Percentiles rank a stretch among this genome's conserved stretches.
These are phyloP conservation scores for Lasiosphaeria ovina DNA, from an alignment of 495 filamentous ascomycete genomes.

Conservation along the genomic window DNA sequence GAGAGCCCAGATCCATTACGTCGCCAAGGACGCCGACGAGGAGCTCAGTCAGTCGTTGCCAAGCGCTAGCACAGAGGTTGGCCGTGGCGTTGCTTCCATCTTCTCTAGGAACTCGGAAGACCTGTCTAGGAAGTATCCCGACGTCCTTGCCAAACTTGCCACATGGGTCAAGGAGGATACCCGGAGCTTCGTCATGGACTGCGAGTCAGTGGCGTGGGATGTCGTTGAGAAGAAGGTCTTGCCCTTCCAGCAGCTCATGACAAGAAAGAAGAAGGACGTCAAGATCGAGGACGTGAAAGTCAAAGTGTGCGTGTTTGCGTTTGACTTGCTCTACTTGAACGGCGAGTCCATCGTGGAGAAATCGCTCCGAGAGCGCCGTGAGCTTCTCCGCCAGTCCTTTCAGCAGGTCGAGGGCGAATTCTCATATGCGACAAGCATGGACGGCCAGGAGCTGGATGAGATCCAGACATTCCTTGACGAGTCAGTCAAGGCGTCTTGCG, in stretches of 20 bases:
- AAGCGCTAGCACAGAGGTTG: constrained; percentile 47
- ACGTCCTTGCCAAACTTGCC: constrained; percentile 82
- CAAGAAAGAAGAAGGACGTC: constrained; percentile 94
- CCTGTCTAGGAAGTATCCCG: constrained; percentile 93
- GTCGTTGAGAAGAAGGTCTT: constrained; percentile 85
- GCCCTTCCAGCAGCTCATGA: constrained; percentile 98
- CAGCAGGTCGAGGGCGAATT: constrained; percentile 82
- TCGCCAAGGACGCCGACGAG: constrained; percentile 73
- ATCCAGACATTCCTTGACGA: constrained; percentile 92
- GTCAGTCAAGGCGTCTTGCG: constrained; percentile 88
- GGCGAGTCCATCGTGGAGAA: constrained; percentile 89
- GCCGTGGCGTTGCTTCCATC: constrained; percentile 74
- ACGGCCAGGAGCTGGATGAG: constrained; percentile 87
- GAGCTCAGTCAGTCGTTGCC: constrained; percentile 54
- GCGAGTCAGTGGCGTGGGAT: constrained; percentile 99
- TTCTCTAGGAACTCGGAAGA: constrained; percentile 98
- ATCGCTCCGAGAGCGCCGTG: constrained; percentile 77
- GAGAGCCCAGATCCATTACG: constrained; percentile 94
- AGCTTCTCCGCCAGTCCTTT: constrained; percentile 74
- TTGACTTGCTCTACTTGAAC: constrained; percentile 91
- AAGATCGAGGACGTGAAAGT: constrained; percentile 96
- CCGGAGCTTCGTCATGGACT: constrained; percentile 93
- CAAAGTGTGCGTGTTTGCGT: constrained; percentile 96
- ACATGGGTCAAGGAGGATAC: constrained; percentile 87
- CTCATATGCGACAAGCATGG: constrained; percentile 79